Conservation (phyloP, 2,329 filamentous ascomycete genomes). For the Stagonosporopsis vannaccii region DNA sequence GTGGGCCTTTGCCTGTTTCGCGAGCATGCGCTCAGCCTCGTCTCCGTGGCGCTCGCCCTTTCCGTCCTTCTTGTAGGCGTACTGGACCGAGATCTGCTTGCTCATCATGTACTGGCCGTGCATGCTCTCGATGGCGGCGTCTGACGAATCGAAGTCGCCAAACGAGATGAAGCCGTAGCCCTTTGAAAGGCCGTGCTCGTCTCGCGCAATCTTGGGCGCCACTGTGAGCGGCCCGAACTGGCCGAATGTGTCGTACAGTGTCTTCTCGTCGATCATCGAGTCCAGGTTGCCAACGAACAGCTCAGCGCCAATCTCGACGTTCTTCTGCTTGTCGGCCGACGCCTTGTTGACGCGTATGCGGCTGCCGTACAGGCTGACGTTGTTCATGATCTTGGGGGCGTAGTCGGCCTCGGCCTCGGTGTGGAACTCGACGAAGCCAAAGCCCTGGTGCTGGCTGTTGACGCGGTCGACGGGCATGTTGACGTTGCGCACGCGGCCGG, state of each 20-base stretch:
- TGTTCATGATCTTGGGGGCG: conserved; percentile 95
- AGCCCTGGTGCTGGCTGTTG: conserved; percentile 94
- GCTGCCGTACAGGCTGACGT: conserved; percentile 90
- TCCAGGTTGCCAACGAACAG: conserved; percentile 97
- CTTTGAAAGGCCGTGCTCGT: conserved; percentile 87
- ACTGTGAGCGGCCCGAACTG: conserved; percentile 87
- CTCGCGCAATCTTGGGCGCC: conserved; percentile 85
- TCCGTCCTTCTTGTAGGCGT: conserved; percentile 99
- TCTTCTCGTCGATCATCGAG: conserved; percentile 92
- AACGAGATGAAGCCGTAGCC: conserved; percentile 97
- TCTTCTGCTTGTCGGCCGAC: conserved; percentile 91
- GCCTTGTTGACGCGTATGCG: conserved; percentile 96
- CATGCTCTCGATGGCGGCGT: conserved; percentile 90
- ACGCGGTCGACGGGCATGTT: conserved; percentile 98
- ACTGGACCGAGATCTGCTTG: conserved; percentile 95
- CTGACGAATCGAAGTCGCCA: conserved; percentile 89
- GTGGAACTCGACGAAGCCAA: conserved; percentile 98
- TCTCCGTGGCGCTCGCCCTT: conserved; percentile 97
- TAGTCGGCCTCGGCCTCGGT: conserved; percentile 96
- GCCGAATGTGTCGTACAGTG: conserved; percentile 92
- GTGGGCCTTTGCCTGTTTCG: conserved; percentile 90
- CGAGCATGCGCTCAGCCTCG: conserved; percentile 88
- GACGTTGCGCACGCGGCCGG: conserved; percentile 95
- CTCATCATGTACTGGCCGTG: conserved; percentile 96
- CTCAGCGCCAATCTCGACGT: conserved; percentile 92